A percentile compares a stretch with the other conserved stretches of the same genome.
Evolutionary conservation across 805 yeast genomes (phyloP).

Genomic region (Candida sithepensis): DNA sequence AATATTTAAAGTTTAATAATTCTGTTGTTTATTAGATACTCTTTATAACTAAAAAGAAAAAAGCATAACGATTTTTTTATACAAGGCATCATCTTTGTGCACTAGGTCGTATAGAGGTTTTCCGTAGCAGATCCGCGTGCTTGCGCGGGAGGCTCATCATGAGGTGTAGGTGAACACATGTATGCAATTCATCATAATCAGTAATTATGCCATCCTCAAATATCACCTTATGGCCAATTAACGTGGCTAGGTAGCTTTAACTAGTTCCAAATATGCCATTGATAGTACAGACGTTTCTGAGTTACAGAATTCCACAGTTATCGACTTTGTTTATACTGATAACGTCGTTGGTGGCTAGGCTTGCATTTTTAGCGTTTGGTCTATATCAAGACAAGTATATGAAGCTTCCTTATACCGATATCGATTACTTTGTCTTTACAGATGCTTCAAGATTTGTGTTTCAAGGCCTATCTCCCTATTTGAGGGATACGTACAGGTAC

Average conservation of each 20-base stretch:
- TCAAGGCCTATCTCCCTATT: constrained; percentile 63
- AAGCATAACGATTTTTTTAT: constrained; percentile 8
- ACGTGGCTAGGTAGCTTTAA: too few relatives aligned
- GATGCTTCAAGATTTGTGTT: constrained; percentile 81
- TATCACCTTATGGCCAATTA: too few relatives aligned
- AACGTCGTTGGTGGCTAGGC: constrained; percentile 37
- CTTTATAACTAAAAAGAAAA: constrained; percentile 6
- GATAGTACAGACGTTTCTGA: constrained; percentile 1
- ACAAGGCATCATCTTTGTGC: too few relatives aligned
- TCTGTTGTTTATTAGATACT: constrained; percentile 8
- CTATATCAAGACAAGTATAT: constrained; percentile 78
- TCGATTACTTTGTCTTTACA: constrained; percentile 89
- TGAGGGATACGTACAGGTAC: constrained; percentile 85
- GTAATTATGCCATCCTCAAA: too few relatives aligned
- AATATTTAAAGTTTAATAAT: constrained; percentile 11
- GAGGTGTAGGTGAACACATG: too few relatives aligned
- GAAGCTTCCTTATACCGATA: constrained; percentile 86
- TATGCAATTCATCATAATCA: too few relatives aligned
- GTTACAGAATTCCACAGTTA: constrained; percentile 3
- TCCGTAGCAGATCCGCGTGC: too few relatives aligned
- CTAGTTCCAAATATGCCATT: constrained; percentile 8
- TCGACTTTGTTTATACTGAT: constrained; percentile 14
- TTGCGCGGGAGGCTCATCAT: too few relatives aligned
- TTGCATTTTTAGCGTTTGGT: constrained; percentile 72
- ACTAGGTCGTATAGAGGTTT: too few relatives aligned